phyloP scores from a whole-genome alignment of 352 stramenopile genomes.

The Phytophthora hybrid region DNA sequence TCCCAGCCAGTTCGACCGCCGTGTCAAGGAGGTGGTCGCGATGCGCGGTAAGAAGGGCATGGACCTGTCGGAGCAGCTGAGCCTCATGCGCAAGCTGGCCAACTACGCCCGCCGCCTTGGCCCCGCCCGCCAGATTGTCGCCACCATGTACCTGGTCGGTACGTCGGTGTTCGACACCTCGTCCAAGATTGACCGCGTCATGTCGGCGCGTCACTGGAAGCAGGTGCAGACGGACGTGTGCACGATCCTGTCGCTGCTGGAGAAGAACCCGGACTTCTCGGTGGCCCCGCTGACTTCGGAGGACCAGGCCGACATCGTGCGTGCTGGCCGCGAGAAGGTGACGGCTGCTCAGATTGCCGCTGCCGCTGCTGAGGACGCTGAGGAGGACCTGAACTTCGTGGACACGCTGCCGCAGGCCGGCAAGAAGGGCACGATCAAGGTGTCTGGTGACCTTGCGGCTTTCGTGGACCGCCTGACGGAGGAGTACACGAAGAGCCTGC shows the following conservation, averaged over 20 bases:
- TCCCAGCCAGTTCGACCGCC: slow-evolving; percentile 79
- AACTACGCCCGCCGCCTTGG: slow-evolving; percentile 83
- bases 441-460: slow-evolving; percentile 87
- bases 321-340: slow-evolving; percentile 74
- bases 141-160: slow-evolving; percentile 85
- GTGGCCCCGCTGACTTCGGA: slow-evolving; percentile 78
- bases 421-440: slow-evolving; percentile 85
- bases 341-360: slow-evolving; percentile 63
- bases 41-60: slow-evolving; percentile 87
- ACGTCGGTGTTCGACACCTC: slow-evolving; percentile 86
- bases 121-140: slow-evolving; percentile 78
- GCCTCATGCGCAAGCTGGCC: slow-evolving; percentile 76
- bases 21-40: slow-evolving; percentile 87
- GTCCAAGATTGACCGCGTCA: slow-evolving; percentile 88
- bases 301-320: slow-evolving; percentile 88
- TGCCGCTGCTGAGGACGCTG: slow-evolving; percentile 69
- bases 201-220: slow-evolving; percentile 84
- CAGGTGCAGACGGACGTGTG: slow-evolving; percentile 68
- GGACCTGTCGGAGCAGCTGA: slow-evolving; percentile 78
- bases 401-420: slow-evolving; percentile 76
- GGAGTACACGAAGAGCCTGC: slow-evolving; percentile 98
- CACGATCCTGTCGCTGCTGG: slow-evolving; percentile 76
- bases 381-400: slow-evolving; percentile 89
- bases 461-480: slow-evolving; percentile 96
- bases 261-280: slow-evolving; percentile 86